phyloP scores from a whole-genome alignment of 1,284 basidiomycete genomes.

The Cryptococcus sp. region DNA sequence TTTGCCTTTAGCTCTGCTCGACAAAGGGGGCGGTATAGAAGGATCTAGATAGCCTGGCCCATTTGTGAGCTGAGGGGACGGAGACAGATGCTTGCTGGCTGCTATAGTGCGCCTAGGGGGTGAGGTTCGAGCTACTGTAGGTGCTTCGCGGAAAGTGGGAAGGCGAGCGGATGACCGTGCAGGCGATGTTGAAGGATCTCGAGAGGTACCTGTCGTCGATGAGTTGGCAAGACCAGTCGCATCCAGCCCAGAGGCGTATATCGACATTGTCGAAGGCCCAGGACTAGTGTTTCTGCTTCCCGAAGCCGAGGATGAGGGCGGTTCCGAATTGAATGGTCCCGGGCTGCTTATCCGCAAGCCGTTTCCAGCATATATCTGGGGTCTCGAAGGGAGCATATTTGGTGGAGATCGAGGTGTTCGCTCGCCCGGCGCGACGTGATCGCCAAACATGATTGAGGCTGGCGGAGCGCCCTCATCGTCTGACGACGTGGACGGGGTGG shows the following conservation, averaged over 20 bases:
- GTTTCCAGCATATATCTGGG: neutral
- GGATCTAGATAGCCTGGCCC: slow-evolving; percentile 35
- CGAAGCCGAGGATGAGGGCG: slow-evolving; percentile 20
- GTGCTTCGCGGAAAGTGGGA: slow-evolving; percentile 31
- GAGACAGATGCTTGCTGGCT: slow-evolving; percentile 4
- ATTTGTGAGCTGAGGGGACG: slow-evolving; percentile 4
- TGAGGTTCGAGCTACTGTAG: slow-evolving; percentile 1
- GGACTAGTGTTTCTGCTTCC: slow-evolving; percentile 29
- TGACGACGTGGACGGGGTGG: slow-evolving; percentile 17
- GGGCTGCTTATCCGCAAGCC: slow-evolving; percentile 9
- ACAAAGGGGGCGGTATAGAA: slow-evolving; percentile 6
- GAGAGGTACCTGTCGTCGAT: slow-evolving; percentile 8
- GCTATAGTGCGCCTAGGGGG: slow-evolving; percentile 5
- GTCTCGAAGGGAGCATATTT: neutral
- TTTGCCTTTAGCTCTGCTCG: slow-evolving; percentile 31
- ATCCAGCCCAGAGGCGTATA: slow-evolving; percentile 35
- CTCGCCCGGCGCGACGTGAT: slow-evolving; percentile 13
- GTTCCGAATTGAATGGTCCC: slow-evolving; percentile 17
- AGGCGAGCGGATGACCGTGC: slow-evolving; percentile 4
- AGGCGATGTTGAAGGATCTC: slow-evolving; percentile 26
- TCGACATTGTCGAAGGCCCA: slow-evolving; percentile 33
- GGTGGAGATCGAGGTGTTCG: slow-evolving; percentile 21
- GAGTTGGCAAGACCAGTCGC: slow-evolving; percentile 10
- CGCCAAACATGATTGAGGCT: slow-evolving; percentile 37
- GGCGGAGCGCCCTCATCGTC: slow-evolving; percentile 42